Evolutionary conservation across 2,329 filamentous ascomycete genomes (phyloP).

Genomic region (Colletotrichum magnum): DNA sequence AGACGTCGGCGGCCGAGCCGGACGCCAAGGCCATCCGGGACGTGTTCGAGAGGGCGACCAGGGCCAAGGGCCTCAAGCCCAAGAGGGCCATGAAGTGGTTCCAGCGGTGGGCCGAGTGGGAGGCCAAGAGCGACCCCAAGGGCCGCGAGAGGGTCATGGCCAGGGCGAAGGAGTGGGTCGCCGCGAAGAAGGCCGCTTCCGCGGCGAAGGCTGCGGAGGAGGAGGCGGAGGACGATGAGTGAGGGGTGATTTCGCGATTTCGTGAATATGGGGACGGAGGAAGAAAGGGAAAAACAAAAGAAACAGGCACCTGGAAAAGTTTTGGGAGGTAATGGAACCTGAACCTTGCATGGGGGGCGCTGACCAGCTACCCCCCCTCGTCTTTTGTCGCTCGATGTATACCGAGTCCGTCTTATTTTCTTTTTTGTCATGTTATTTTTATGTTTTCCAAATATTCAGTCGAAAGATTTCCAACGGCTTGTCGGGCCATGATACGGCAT

Average conservation of each 20-base stretch:
- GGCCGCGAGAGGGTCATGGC: conserved; percentile 79
- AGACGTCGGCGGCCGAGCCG: conserved; percentile 72
- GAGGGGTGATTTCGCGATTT: neutral
- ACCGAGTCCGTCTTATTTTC: conserved; percentile 2
- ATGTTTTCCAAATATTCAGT: conserved; percentile 27
- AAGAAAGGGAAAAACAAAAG: neutral
- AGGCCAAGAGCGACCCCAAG: conserved; percentile 70
- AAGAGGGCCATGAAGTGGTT: conserved; percentile 90
- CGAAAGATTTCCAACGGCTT: conserved; percentile 2
- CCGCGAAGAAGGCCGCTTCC: conserved; percentile 59
- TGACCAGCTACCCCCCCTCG: conserved; percentile 1
- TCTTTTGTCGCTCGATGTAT: conserved; percentile 21
- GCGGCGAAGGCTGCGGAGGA: conserved; percentile 53
- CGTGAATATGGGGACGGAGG: neutral
- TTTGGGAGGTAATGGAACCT: conserved; percentile 25
- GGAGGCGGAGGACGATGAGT: conserved; percentile 53
- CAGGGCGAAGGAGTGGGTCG: conserved; percentile 79
- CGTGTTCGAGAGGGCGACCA: conserved; percentile 85
- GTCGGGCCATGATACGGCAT: conserved; percentile 6
- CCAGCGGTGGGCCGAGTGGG: conserved; percentile 91
- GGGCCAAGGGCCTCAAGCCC: conserved; percentile 80
- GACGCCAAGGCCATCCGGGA: conserved; percentile 76
- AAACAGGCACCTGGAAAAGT: conserved; percentile 21
- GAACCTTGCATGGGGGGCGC: conserved; percentile 22
- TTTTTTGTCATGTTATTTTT: neutral